These are phyloP conservation scores for Teunomyces barrocoloradensis DNA, from an alignment of 805 yeast genomes.

Conservation along the genomic window DNA sequence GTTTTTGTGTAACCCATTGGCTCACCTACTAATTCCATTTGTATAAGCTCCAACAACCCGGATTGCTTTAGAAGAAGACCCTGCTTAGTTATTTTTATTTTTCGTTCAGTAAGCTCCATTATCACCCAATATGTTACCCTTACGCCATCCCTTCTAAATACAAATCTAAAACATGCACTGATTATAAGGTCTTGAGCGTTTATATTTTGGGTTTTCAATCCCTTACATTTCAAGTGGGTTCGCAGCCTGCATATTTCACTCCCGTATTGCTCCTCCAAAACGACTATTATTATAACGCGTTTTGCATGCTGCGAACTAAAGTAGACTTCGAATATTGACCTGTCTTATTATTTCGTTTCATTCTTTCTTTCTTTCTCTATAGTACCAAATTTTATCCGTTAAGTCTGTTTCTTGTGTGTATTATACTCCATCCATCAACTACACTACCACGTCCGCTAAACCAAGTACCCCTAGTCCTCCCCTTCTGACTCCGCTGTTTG, in stretches of 20 bases:
- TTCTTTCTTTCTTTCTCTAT: neutral
- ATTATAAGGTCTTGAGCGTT: neutral
- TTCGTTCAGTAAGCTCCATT: neutral
- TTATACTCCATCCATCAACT: neutral
- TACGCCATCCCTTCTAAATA: neutral
- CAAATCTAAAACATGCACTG: neutral
- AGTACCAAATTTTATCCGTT: neutral
- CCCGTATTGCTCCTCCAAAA: neutral
- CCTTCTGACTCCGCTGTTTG: neutral
- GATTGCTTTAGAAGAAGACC: no score
- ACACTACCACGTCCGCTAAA: neutral
- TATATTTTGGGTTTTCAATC: neutral
- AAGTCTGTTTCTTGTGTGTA: neutral
- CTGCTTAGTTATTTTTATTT: no score
- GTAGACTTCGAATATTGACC: neutral
- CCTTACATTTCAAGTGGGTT: neutral
- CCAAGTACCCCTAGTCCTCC: slow-evolving; percentile 1
- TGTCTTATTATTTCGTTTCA: neutral
- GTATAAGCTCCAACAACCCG: no score
- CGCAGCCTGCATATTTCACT: neutral
- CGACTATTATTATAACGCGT: slow-evolving; percentile 1
- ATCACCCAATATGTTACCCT: neutral
- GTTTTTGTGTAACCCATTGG: neutral
- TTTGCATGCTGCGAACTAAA: slow-evolving; percentile 1
- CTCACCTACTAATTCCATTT: neutral